Evolutionary conservation across 805 yeast species (phyloP).

Genomic region (Candida michaelii): DNA sequence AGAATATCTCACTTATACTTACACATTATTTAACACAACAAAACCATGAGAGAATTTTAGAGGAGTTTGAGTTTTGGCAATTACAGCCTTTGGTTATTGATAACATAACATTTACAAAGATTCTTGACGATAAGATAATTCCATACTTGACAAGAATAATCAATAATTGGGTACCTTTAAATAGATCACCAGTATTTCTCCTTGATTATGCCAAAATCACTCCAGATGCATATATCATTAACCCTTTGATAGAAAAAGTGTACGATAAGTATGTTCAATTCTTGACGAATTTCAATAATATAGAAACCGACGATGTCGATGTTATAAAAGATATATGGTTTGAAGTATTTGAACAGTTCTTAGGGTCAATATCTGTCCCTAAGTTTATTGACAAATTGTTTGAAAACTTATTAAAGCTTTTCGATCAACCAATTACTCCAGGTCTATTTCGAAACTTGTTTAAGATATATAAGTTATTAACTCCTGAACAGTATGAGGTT

Average conservation of each 20-base stretch:
- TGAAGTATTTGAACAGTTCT: constrained; percentile 10
- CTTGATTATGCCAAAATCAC: constrained; percentile 22
- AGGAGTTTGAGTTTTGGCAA: constrained; percentile 18
- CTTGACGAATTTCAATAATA: constrained; percentile 4
- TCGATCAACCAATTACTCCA: neutral
- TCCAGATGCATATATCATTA: constrained; percentile 6
- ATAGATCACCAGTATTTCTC: constrained; percentile 15
- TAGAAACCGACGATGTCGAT: constrained; percentile 1
- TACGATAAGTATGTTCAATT: constrained; percentile 12
- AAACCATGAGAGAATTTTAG: constrained; percentile 13
- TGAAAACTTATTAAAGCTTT: constrained; percentile 1
- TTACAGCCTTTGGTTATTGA: constrained; percentile 17
- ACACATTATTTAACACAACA: neutral
- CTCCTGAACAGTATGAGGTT: constrained; percentile 9
- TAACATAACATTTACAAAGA: constrained; percentile 11
- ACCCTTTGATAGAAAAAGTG: constrained; percentile 8
- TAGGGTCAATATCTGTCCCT: neutral
- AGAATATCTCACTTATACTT: constrained; percentile 4
- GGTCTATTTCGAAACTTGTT: neutral
- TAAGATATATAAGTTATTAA: neutral
- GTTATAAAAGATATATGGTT: constrained; percentile 9
- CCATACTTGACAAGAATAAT: constrained; percentile 18
- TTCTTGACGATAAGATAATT: constrained; percentile 19
- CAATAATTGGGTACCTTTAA: constrained; percentile 19
- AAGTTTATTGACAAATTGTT: constrained; percentile 2